Base-by-base conservation (phyloP, 1,284 basidiomycete species). In the Thecaphora thlaspeos region DNA sequence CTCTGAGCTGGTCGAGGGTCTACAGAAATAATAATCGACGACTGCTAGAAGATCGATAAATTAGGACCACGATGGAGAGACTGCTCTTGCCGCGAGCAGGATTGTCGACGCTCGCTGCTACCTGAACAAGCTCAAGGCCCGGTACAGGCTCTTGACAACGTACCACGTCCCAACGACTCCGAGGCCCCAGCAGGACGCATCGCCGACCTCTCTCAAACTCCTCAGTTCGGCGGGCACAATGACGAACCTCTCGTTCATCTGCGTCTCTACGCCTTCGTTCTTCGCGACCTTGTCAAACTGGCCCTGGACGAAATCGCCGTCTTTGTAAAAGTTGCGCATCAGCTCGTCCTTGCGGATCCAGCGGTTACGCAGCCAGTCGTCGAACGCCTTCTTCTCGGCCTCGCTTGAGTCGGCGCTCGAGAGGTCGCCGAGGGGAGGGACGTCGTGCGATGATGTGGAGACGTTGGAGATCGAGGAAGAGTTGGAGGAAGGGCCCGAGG, bases 271-370 rank as follows among this genome's bases (percentile, higher is more conserved):
- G 24, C 22, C 36, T 3, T 41, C 22, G 12, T 26, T 47, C 22
- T 40, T 24, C 19, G 48, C 32, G 5, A 51, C 43, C 18, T 40
- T 45, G 3, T 54, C 44, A 26, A 53, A 68, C 1, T 61, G 48
- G 17, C 69, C 71, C 5, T 44, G 38, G 7, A 68, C 61, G 43
- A 79, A 78, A 51, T 71, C 58, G 5, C 79, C 79, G 11, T 73
- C 55, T 17, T 58, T 43, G 55, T 84, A 82, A 75, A 87, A 91
- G 26, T 72, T 78, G 36, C 84, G 83, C 78, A 96, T 86, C 45
- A 85, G 80, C 37, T 79, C 79, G 75, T 96, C 93, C 80, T 98
- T 97, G 62, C 87, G 84, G 26, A 81, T 78, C 92, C 94, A 98
- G 45, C 89, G 76, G 28, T 82, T 80, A 45, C 87, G 81, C 46